Evolutionary conservation across 331 rosid species (phyloP).

Genomic region (Acacia concinna): DNA sequence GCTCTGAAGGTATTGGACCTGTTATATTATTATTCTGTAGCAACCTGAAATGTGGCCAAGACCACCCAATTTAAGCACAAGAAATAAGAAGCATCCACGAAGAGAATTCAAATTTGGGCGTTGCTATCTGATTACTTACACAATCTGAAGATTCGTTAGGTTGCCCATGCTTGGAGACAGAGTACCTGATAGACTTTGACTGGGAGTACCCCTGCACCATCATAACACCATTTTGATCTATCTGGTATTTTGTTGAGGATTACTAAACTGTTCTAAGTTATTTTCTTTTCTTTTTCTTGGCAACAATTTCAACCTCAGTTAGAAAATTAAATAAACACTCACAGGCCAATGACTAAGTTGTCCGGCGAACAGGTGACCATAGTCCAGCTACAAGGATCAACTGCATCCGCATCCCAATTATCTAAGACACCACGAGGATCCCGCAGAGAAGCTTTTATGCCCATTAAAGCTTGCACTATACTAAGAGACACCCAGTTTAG

Average conservation of each 20-base stretch:
- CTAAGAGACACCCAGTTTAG: conserved; percentile 35
- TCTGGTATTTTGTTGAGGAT: neutral
- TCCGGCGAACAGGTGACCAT: conserved; percentile 96
- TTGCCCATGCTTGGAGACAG: conserved; percentile 93
- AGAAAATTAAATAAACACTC: conserved; percentile 38
- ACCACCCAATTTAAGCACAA: conserved; percentile 24
- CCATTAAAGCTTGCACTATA: conserved; percentile 92
- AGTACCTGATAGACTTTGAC: conserved; percentile 91
- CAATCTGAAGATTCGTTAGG: conserved; percentile 91
- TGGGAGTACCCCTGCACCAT: conserved; percentile 85
- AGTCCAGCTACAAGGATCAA: conserved; percentile 99
- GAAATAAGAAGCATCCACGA: conserved; percentile 17
- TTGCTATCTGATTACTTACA: conserved; percentile 55
- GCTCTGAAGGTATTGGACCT: conserved; percentile 54
- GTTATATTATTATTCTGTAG: conserved; percentile 58
- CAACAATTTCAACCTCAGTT: neutral
- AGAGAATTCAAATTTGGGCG: neutral
- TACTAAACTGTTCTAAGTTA: neutral
- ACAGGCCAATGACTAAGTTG: conserved; percentile 83
- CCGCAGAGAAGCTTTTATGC: conserved; percentile 59
- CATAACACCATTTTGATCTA: conserved; percentile 27
- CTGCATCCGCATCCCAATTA: conserved; percentile 91
- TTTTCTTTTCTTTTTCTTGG: neutral
- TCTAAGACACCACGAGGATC: conserved; percentile 97
- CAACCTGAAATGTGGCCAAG: conserved; percentile 43